These are phyloP conservation scores for Globisporangium sylvaticum DNA, from an alignment of 352 stramenopile species.

Conservation along the genomic window DNA sequence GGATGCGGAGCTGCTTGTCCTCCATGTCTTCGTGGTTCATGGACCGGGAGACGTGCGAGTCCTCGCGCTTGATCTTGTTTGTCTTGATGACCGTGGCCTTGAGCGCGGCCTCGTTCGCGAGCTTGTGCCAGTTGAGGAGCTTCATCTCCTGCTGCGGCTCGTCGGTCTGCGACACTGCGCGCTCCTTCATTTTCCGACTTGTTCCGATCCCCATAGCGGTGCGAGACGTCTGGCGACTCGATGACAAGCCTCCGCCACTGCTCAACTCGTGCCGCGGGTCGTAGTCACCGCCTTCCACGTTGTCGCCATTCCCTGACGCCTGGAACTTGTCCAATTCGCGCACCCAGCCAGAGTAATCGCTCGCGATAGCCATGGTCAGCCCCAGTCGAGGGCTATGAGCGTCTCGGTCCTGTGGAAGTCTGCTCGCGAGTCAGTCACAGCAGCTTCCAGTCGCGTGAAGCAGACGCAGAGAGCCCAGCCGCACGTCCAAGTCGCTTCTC, in stretches of 20 bases:
- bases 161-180: constrained; percentile 55
- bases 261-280: constrained; percentile 17
- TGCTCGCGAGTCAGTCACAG: neutral
- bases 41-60: constrained; percentile 47
- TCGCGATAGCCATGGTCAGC: constrained; percentile 14
- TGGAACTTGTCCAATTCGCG: constrained; percentile 19
- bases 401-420: neutral
- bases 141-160: constrained; percentile 91
- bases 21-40: constrained; percentile 55
- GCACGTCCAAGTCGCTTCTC: neutral
- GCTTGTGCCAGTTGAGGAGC: constrained; percentile 93
- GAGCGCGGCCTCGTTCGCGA: constrained; percentile 91
- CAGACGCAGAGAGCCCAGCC: neutral
- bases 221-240: constrained; percentile 8
- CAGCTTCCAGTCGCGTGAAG: constrained; percentile 5
- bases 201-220: neutral
- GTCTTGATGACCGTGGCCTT: constrained; percentile 90
- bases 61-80: constrained; percentile 79
- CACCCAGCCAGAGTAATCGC: constrained; percentile 21
- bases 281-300: neutral
- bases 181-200: constrained; percentile 13
- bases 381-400: neutral
- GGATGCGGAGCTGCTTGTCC: constrained; percentile 84
- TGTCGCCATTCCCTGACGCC: neutral
- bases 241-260: neutral